These are phyloP conservation scores for Geotrichum aggregatum DNA, from an alignment of 1,139 yeast genomes.

Conservation along the genomic window DNA sequence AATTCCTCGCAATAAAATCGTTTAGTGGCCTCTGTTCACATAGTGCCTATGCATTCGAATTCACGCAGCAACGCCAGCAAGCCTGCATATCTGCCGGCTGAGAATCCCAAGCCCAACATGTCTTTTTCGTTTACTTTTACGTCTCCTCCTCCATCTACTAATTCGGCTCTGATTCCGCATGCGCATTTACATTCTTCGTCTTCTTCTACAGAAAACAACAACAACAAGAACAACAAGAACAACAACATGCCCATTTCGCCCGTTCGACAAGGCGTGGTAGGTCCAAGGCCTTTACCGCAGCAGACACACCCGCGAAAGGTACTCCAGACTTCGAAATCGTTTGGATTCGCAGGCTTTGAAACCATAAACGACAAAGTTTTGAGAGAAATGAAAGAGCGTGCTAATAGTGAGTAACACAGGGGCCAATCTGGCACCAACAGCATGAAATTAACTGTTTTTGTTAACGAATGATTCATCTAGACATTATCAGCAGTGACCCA, in stretches of 20 bases:
- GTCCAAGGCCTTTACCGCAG: neutral
- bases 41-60: too few species aligned
- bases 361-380: slow-evolving; percentile 38
- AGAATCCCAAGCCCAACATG: neutral
- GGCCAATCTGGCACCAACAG: too few species aligned
- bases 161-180: neutral
- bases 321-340: slow-evolving; percentile 31
- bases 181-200: neutral
- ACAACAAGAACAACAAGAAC: too few species aligned
- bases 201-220: neutral
- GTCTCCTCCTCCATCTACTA: neutral
- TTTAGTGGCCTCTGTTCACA: too few species aligned
- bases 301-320: neutral
- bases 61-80: neutral
- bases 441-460: neutral
- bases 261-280: neutral
- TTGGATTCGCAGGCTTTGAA: slow-evolving; percentile 32
- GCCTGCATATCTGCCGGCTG: neutral
- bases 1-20: too few species aligned
- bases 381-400: slow-evolving; percentile 39
- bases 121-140: neutral
- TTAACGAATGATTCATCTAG: neutral
- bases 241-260: neutral
- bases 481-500: slow-evolving; percentile 5
- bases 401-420: slow-evolving; percentile 19